Conservation (phyloP, 768 basidiomycete species). For the Amylocystis lapponica region DNA sequence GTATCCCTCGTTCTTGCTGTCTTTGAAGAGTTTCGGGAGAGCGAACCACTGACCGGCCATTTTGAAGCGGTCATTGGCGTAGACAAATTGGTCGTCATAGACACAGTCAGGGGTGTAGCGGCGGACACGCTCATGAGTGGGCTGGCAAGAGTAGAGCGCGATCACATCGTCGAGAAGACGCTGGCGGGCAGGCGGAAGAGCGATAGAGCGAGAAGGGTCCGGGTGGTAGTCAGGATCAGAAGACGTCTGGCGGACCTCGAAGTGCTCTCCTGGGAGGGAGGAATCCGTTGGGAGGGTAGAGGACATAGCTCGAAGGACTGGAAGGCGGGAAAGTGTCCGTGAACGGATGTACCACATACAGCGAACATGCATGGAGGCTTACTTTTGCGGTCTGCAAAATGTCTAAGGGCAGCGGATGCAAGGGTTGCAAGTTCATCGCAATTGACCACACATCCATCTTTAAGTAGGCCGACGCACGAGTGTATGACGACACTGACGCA, state of each 20-base stretch:
- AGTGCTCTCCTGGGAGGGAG: constrained; percentile 30
- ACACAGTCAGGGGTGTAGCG: constrained; percentile 29
- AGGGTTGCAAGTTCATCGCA: no score
- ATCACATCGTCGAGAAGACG: constrained; percentile 35
- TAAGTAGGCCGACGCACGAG: no score
- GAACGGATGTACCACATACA: no score
- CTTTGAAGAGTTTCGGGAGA: constrained; percentile 33
- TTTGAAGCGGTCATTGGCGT: constrained; percentile 35
- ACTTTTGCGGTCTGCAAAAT: no score
- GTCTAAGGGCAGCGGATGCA: no score
- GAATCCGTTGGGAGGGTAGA: constrained; percentile 18
- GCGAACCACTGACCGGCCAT: constrained; percentile 38
- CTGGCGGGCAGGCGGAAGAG: constrained; percentile 33
- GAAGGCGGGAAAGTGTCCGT: no score
- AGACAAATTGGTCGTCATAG: constrained; percentile 35
- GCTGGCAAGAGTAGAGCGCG: constrained; percentile 34
- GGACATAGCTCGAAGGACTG: constrained; percentile 7
- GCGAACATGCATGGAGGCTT: no score
- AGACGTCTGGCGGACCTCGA: constrained; percentile 33
- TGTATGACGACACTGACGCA: no score
- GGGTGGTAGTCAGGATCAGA: constrained; percentile 28
- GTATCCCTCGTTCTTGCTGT: constrained; percentile 30
- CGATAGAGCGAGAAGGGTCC: constrained; percentile 30
- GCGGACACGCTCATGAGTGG: constrained; percentile 33
- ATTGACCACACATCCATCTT: no score